Evolutionary conservation across 1,284 basidiomycete species (phyloP).

Genomic region (Waitea zeae): DNA sequence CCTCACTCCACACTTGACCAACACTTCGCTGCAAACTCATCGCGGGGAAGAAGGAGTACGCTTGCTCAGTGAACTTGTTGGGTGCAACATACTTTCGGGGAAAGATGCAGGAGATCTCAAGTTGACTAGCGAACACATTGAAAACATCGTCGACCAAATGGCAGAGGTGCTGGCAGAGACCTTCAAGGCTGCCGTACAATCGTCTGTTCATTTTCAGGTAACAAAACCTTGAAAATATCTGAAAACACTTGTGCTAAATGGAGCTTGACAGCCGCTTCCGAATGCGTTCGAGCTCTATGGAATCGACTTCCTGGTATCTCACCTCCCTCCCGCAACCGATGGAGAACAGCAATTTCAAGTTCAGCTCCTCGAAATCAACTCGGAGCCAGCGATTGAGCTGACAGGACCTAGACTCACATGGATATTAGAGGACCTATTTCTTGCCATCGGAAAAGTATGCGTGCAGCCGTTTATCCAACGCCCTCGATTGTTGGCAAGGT

Average conservation of each 20-base stretch:
- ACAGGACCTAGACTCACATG: conserved; percentile 73
- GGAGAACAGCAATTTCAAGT: conserved; percentile 30
- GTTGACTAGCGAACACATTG: conserved; percentile 32
- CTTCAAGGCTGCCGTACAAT: conserved; percentile 74
- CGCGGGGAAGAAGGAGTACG: conserved; percentile 52
- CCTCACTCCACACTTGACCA: conserved; percentile 79
- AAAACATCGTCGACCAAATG: conserved; percentile 44
- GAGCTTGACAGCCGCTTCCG: conserved; percentile 44
- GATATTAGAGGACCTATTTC: conserved; percentile 72
- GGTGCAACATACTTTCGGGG: conserved; percentile 28
- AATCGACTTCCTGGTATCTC: conserved; percentile 74
- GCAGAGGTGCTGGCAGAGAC: conserved; percentile 57
- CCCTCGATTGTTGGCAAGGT: neutral
- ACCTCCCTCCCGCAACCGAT: conserved; percentile 12
- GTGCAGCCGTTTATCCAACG: conserved; percentile 49
- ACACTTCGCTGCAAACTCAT: conserved; percentile 81
- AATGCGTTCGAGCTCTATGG: conserved; percentile 96
- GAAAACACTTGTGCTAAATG: conserved; percentile 1
- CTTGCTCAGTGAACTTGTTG: conserved; percentile 62
- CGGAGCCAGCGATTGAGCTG: conserved; percentile 92
- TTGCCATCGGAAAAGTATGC: conserved; percentile 48
- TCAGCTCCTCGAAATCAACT: conserved; percentile 81
- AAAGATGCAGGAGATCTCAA: conserved; percentile 5
- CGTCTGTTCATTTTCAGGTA: conserved; percentile 80
- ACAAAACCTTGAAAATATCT: neutral